Evolutionary conservation across 169 alveolate species (phyloP).

Genomic region (Sarcocystis neurona): DNA sequence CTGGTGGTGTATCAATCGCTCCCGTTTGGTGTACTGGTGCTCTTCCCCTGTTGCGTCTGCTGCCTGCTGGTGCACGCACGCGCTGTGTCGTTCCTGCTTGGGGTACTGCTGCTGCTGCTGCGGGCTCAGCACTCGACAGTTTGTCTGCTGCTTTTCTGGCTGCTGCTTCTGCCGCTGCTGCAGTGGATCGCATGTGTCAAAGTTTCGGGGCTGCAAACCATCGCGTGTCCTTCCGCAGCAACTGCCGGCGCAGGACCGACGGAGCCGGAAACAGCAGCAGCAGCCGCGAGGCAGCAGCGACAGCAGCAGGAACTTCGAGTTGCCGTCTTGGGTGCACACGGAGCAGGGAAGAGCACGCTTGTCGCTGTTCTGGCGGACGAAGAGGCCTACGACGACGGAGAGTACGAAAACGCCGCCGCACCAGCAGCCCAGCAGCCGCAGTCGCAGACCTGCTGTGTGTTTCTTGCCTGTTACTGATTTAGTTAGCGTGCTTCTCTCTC

Average conservation of each 20-base stretch:
- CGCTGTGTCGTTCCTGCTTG: neutral
- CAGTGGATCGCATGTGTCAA: constrained; percentile 31
- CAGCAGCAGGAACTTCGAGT: neutral
- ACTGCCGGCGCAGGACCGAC: neutral
- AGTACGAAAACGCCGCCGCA: no score
- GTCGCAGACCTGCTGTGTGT: no score
- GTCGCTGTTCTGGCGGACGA: constrained; percentile 34
- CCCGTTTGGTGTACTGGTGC: neutral
- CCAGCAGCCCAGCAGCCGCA: no score
- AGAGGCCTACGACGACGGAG: constrained; percentile 22
- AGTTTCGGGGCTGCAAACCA: neutral
- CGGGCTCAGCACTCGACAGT: no score
- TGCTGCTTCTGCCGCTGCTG: neutral
- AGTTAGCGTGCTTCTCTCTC: no score
- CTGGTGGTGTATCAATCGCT: neutral
- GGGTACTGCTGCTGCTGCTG: no score
- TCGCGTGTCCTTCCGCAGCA: neutral
- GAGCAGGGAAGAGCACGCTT: constrained; percentile 22
- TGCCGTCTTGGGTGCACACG: constrained; percentile 33
- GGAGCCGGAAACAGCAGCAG: neutral
- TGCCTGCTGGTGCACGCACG: neutral
- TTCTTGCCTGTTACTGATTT: no score
- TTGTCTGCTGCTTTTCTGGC: neutral
- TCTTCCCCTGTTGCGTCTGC: neutral
- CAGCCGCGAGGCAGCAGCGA: neutral